Evolutionary conservation across 352 stramenopile genomes (phyloP).

Genomic region (Phytophthora hibernalis): DNA sequence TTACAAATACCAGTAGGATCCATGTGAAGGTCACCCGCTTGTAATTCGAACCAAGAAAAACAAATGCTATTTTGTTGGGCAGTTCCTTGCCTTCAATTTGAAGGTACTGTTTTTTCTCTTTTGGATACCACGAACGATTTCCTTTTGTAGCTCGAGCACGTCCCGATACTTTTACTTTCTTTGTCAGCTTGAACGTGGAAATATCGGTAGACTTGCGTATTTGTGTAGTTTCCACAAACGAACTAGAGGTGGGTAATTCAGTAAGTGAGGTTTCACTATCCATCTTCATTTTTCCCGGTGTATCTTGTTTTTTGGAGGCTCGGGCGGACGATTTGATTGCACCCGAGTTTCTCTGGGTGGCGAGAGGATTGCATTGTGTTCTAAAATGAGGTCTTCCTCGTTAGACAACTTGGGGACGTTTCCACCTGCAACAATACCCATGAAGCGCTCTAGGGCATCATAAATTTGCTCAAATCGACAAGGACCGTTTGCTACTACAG

Average conservation of each 20-base stretch:
- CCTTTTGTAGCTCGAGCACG: not conserved
- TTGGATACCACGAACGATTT: not conserved
- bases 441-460: not conserved
- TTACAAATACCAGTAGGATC: not conserved
- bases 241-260: no score
- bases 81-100: no score
- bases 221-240: no score
- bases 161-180: not conserved
- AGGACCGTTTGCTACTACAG: not conserved
- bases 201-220: not conserved
- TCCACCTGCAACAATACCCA: not conserved
- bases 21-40: not conserved
- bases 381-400: no score
- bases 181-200: not conserved
- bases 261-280: no score
- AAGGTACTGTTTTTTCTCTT: no score
- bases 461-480: not conserved
- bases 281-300: not conserved
- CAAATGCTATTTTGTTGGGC: no score
- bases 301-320: no score
- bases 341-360: no score
- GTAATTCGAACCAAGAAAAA: not conserved
- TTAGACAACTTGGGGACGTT: not conserved
- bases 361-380: no score
- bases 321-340: no score